phyloP scores from a whole-genome alignment of 768 basidiomycete species.

The Lenzites betulinus region DNA sequence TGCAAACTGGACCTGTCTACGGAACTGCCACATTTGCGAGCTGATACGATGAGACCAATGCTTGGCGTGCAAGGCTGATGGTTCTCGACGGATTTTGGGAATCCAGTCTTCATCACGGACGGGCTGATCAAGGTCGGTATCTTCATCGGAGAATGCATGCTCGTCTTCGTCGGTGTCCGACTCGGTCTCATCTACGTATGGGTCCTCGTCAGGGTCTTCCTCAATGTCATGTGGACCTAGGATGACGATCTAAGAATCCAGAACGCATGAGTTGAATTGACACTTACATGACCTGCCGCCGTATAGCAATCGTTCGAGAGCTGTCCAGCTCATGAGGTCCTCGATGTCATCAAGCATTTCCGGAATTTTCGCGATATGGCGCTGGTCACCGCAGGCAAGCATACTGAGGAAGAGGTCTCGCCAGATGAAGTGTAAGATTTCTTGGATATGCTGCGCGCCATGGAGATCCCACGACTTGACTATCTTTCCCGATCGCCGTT shows the following conservation, averaged over 20 bases:
- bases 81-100: slow-evolving; percentile 25
- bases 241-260: too few species aligned
- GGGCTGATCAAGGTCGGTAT: slow-evolving; percentile 19
- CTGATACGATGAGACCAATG: slow-evolving; percentile 55
- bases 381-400: slow-evolving; percentile 40
- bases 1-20: slow-evolving; percentile 45
- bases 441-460: slow-evolving; percentile 50
- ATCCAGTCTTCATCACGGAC: slow-evolving; percentile 21
- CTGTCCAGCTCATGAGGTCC: slow-evolving; percentile 47
- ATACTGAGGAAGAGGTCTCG: slow-evolving; percentile 65
- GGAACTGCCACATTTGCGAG: slow-evolving; percentile 42
- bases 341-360: slow-evolving; percentile 66
- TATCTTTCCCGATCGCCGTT: slow-evolving; percentile 41
- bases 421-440: slow-evolving; percentile 64
- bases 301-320: slow-evolving; percentile 52
- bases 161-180: slow-evolving; percentile 35
- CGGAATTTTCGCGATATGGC: slow-evolving; percentile 38
- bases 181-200: not conserved
- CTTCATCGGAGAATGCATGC: slow-evolving; percentile 20
- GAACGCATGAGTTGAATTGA: not conserved
- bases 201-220: slow-evolving; percentile 38
- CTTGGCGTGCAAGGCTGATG: slow-evolving; percentile 37
- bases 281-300: slow-evolving; percentile 51
- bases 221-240: slow-evolving; percentile 31
- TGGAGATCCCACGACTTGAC: slow-evolving; percentile 51